phyloP scores from a whole-genome alignment of 371 early-diverging fungal species.

The Coemansia sp. region DNA sequence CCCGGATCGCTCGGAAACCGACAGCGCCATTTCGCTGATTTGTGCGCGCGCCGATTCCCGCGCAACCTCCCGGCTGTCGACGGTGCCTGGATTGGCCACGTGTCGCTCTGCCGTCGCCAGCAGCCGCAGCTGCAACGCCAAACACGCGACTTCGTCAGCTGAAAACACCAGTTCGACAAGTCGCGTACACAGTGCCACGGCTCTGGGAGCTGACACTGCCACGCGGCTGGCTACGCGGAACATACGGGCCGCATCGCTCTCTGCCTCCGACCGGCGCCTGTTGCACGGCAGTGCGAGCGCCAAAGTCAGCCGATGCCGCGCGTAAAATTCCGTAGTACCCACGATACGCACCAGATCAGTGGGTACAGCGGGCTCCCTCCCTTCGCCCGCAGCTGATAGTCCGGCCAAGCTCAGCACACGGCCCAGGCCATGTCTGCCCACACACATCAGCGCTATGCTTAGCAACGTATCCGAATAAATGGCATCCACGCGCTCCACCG shows the following conservation, averaged over 20 bases:
- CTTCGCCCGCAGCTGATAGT: not conserved
- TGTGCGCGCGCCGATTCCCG: slow-evolving; percentile 9
- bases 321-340: slow-evolving; percentile 2
- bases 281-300: not conserved
- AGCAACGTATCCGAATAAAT: slow-evolving; percentile 11
- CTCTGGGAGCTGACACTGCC: slow-evolving; percentile 15
- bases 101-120: slow-evolving; percentile 15
- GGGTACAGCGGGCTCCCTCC: not conserved
- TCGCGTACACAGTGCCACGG: slow-evolving; percentile 9
- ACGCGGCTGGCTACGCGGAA: slow-evolving; percentile 41
- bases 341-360: slow-evolving; percentile 9
- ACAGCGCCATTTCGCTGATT: not conserved
- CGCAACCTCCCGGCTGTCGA: not conserved
- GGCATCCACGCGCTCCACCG: not conserved
- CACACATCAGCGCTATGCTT: slow-evolving; percentile 8
- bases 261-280: not conserved
- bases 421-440: slow-evolving; percentile 20
- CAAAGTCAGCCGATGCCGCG: slow-evolving; percentile 6
- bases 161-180: slow-evolving; percentile 11
- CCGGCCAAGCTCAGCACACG: slow-evolving; percentile 22
- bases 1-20: not conserved
- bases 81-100: not conserved
- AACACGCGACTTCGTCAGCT: not conserved
- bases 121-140: slow-evolving; percentile 7
- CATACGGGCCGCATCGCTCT: slow-evolving; percentile 38